A percentile compares a stretch with the other conserved stretches of the same genome.
Evolutionary conservation across 176 grass and related monocot genomes (phyloP).

Genomic region (Tillandsia fasciculata): DNA sequence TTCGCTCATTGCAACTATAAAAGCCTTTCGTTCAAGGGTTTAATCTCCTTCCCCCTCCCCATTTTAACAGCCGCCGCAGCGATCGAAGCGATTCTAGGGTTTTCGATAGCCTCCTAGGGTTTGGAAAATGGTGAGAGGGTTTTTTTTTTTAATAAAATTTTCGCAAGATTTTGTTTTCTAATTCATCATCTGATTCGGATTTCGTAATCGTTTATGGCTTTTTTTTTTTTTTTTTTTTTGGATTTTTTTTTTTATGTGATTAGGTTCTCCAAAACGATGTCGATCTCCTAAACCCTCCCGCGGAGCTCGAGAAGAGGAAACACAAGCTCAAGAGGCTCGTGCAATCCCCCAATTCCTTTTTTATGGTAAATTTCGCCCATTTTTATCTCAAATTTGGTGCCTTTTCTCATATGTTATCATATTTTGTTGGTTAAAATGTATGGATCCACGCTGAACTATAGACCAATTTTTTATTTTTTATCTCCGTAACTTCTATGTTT

Average conservation of each 20-base stretch:
- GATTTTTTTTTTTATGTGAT: background rate
- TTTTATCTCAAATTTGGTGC: background rate
- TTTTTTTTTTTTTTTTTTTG: background rate
- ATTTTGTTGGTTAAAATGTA: background rate
- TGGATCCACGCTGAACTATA: too few relatives aligned
- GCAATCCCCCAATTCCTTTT: conserved; percentile 15
- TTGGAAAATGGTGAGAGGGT: background rate
- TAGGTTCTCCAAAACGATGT: conserved; percentile 16
- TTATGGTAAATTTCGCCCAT: background rate
- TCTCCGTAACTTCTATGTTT: too few relatives aligned
- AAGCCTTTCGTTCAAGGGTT: background rate
- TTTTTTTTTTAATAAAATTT: background rate
- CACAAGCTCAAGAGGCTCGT: conserved; percentile 14
- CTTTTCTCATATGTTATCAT: background rate
- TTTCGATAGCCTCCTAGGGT: background rate
- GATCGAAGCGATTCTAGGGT: background rate
- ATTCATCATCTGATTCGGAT: background rate
- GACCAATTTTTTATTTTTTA: too few relatives aligned
- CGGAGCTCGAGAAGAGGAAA: conserved; percentile 9
- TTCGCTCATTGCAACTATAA: background rate
- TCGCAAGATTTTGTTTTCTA: background rate
- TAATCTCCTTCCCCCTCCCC: background rate
- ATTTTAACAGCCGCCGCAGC: background rate
- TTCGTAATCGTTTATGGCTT: background rate
- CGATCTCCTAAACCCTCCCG: conserved; percentile 13